These are phyloP conservation scores for Pythium aristosporum DNA, from an alignment of 352 stramenopile species.

Conservation along the genomic window DNA sequence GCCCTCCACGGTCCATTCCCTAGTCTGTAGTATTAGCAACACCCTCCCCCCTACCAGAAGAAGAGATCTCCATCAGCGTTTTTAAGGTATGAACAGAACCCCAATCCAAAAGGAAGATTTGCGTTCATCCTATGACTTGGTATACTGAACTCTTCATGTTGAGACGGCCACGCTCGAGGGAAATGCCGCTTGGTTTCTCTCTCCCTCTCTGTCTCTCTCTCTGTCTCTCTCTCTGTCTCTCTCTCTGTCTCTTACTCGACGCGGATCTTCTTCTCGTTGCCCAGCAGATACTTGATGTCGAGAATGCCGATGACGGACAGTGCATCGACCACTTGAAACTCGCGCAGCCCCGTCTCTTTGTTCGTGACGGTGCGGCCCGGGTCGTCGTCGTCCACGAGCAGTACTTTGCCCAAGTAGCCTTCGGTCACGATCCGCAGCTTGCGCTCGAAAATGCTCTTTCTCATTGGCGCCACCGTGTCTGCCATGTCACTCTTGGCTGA, in stretches of 20 bases:
- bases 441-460: constrained; percentile 45
- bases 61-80: too few species aligned
- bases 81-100: too few species aligned
- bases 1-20: too few species aligned
- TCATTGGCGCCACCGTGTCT: neutral
- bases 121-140: too few species aligned
- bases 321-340: constrained; percentile 42
- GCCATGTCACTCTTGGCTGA: neutral
- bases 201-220: too few species aligned
- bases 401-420: constrained; percentile 33
- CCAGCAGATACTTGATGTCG: constrained; percentile 55
- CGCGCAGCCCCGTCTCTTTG: constrained; percentile 26
- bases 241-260: neutral
- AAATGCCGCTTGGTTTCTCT: too few species aligned
- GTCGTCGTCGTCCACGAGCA: constrained; percentile 39
- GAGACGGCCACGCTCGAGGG: too few species aligned
- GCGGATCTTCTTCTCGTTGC: constrained; percentile 23
- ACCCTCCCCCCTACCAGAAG: too few species aligned
- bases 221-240: neutral
- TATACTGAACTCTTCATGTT: too few species aligned
- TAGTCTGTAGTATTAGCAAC: too few species aligned
- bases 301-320: constrained; percentile 48
- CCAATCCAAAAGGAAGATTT: too few species aligned
- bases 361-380: constrained; percentile 34
- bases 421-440: constrained; percentile 37